Evolutionary conservation across 192 early-diverging fungal species (phyloP).

Genomic region (Podila horticola): DNA sequence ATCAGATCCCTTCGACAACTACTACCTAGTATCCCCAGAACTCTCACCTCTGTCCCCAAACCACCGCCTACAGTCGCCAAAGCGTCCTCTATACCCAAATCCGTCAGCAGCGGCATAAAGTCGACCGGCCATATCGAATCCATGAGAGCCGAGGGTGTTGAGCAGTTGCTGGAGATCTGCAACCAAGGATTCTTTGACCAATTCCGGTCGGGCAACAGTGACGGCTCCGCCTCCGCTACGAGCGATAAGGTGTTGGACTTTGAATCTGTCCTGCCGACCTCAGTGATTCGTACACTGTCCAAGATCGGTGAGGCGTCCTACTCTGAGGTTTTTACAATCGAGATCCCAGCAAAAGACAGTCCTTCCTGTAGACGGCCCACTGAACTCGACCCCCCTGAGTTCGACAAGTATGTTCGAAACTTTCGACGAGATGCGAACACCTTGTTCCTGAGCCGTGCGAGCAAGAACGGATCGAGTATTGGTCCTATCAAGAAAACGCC

Average conservation of each 20-base stretch:
- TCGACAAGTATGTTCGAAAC: not conserved
- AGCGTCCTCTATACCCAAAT: not conserved
- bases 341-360: slow-evolving; percentile 18
- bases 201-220: not conserved
- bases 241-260: slow-evolving; percentile 20
- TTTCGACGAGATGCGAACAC: not conserved
- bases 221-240: too few species aligned
- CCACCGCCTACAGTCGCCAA: too few species aligned
- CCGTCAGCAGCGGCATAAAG: not conserved
- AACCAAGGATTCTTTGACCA: slow-evolving; percentile 42
- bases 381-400: not conserved
- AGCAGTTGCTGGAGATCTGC: slow-evolving; percentile 31
- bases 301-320: slow-evolving; percentile 92
- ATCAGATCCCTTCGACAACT: not conserved
- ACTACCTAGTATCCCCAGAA: too few species aligned
- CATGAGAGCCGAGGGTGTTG: not conserved
- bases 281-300: slow-evolving; percentile 13
- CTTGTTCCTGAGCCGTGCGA: not conserved
- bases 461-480: not conserved
- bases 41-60: too few species aligned
- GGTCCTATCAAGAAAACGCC: slow-evolving; percentile 27
- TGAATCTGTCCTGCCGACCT: slow-evolving; percentile 26
- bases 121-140: not conserved
- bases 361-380: not conserved
- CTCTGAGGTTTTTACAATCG: slow-evolving; percentile 78